Conservation (phyloP, 1,284 basidiomycete species). For the Ceratobasidium sp. region DNA sequence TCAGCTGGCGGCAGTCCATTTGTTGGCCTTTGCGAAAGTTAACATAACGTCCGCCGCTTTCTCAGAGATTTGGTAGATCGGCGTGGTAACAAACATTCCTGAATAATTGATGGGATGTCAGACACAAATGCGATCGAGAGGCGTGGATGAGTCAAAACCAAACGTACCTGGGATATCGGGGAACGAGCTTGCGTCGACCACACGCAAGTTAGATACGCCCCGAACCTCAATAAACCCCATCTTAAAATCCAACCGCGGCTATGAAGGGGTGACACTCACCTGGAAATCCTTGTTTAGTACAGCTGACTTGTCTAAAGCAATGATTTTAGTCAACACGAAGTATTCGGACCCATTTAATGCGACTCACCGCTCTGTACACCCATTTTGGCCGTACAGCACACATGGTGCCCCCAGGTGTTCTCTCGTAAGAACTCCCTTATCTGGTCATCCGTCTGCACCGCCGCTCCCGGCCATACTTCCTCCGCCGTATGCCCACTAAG, state of each 20-base stretch:
- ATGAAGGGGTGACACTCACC: background rate
- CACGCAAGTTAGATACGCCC: slow-evolving; percentile 27
- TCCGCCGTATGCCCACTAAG: slow-evolving; percentile 39
- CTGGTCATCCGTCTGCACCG: slow-evolving; percentile 32
- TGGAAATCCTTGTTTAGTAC: slow-evolving; percentile 40
- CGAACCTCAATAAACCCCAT: slow-evolving; percentile 1
- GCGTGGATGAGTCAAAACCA: too few relatives aligned
- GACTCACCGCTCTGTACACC: slow-evolving; percentile 28
- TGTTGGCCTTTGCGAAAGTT: slow-evolving; percentile 34
- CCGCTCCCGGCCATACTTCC: slow-evolving; percentile 27
- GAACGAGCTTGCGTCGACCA: slow-evolving; percentile 32
- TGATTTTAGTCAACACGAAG: background rate
- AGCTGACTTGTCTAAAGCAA: background rate
- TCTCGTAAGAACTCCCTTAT: slow-evolving; percentile 30
- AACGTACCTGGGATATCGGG: slow-evolving; percentile 32
- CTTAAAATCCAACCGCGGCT: too few relatives aligned
- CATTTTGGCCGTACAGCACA: slow-evolving; percentile 39
- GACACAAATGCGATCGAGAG: background rate
- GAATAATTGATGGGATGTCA: background rate
- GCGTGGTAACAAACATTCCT: slow-evolving; percentile 40
- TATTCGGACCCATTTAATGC: background rate
- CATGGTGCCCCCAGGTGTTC: slow-evolving; percentile 36
- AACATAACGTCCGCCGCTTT: slow-evolving; percentile 36
- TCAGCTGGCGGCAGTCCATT: slow-evolving; percentile 6
- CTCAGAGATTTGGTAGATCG: slow-evolving; percentile 36